Base-by-base conservation (phyloP, 1,284 basidiomycete genomes). In the Moniliella sp. region DNA sequence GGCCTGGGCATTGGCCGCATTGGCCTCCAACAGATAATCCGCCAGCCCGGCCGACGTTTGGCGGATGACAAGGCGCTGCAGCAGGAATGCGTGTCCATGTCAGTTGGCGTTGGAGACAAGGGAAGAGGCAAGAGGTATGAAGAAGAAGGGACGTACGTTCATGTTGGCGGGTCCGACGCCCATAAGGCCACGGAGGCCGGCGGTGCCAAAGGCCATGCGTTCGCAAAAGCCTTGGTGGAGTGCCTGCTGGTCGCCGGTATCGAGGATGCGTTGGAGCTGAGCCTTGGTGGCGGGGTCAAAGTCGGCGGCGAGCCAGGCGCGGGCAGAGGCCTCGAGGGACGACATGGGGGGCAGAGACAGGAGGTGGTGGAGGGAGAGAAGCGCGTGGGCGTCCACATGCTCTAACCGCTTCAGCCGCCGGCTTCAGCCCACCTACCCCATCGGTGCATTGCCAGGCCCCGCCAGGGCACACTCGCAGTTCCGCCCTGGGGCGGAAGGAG, bases 31-130 rank as follows among this genome's bases (percentile, higher is more conserved):
- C 5, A 52, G 39, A 21, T 46, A 44, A 16, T 39, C 31, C 1
- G 48, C 48, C 1, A 52, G 34, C 11, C 50, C 50, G 1, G 48
- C 45, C 0, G 42, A 50, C 5, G 50, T 46, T 28, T 52, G 43
- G 5, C 42, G 36, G 4, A 52, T 46, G 1, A 48, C 42, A 13
- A 52, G 42, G n/a, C 48, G 40, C 45, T 48, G 39, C 7, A 3
- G 27, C 18, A 21, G 14, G 16, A 13, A n/a, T 10, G 31, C n/a
- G 18, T 25, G 18, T 18, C 18, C 3, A 16, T 4, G 15, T 12
- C 4, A 18, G 31, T 12, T 4, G 10, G 19, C 5, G 30, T 31
- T 4, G 12, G 12, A 19, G 4, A 11, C 11, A 16, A 5, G 4
- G 18, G 5, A 15, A 9, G 4, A n/a, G 14, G 30, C 1, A 18